Conservation (phyloP, 2,329 filamentous ascomycete genomes). For the Sclerotinia trifoliorum region DNA sequence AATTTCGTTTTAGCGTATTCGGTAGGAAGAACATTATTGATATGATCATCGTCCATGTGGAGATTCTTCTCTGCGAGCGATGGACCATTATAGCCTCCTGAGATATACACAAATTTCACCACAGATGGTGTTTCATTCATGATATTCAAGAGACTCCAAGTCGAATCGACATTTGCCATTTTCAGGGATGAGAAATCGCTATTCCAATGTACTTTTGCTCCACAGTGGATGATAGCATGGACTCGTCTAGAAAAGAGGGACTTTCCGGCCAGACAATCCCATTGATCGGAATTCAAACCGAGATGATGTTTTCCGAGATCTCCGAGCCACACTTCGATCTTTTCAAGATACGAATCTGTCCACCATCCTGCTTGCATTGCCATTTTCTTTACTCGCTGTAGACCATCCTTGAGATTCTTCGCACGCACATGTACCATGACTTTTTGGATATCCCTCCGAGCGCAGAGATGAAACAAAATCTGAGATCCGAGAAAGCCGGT, state of each 20-base stretch:
- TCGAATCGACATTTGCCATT: conserved; percentile 68
- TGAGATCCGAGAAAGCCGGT: conserved; percentile 45
- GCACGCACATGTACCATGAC: conserved; percentile 33
- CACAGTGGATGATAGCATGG: conserved; percentile 77
- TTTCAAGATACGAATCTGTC: conserved; percentile 21
- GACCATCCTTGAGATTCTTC: conserved; percentile 18
- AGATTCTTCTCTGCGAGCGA: conserved; percentile 51
- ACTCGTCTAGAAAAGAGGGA: conserved; percentile 44
- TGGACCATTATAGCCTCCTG: conserved; percentile 32
- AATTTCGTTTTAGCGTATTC: conserved; percentile 90
- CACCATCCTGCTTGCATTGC: conserved; percentile 32
- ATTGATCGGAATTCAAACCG: conserved; percentile 62
- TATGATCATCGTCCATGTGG: conserved; percentile 39
- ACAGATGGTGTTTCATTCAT: conserved; percentile 15
- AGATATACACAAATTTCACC: conserved; percentile 35
- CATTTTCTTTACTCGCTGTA: conserved; percentile 24
- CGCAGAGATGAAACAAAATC: conserved; percentile 40
- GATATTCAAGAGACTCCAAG: conserved; percentile 31
- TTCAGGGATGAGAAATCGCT: conserved; percentile 68
- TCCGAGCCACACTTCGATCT: conserved; percentile 49
- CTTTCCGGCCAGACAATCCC: conserved; percentile 58
- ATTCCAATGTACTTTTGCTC: conserved; percentile 77
- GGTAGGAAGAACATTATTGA: conserved; percentile 53
- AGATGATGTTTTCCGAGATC: conserved; percentile 70
- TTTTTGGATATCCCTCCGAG: conserved; percentile 21